Conservation (phyloP, 345 rosid genomes). For the Streptanthus diversifolius region DNA sequence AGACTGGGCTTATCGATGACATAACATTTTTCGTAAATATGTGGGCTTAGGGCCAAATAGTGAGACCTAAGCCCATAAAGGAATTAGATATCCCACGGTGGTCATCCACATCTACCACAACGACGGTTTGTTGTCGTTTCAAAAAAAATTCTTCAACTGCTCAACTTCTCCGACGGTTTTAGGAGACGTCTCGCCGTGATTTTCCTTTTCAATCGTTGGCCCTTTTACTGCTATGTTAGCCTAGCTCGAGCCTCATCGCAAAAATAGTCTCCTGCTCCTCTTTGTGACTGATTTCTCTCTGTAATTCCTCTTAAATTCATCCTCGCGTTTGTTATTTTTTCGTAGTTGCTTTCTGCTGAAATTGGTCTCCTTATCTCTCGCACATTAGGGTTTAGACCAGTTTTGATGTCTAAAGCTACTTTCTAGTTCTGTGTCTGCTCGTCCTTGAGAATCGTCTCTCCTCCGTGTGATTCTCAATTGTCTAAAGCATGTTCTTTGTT, state of each 20-base stretch:
- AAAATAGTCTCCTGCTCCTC: not conserved
- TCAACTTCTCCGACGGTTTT: conserved; percentile 27
- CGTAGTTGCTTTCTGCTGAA: conserved; percentile 17
- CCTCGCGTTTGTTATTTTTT: conserved; percentile 6
- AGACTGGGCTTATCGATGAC: not conserved
- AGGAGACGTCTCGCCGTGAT: not conserved
- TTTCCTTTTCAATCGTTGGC: not conserved
- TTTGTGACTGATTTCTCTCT: conserved; percentile 19
- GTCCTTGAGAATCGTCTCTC: not conserved
- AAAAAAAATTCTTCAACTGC: conserved; percentile 22
- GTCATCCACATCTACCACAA: conserved; percentile 19
- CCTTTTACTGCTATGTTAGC: not conserved
- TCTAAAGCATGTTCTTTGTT: not conserved
- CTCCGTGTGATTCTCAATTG: not conserved
- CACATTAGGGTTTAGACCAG: conserved; percentile 9
- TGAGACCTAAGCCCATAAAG: not conserved
- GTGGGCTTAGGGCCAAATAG: not conserved
- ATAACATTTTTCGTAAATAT: not conserved
- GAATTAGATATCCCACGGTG: not conserved
- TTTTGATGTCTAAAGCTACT: not conserved
- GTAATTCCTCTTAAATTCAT: not conserved
- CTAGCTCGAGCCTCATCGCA: conserved; percentile 3
- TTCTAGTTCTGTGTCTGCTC: not conserved
- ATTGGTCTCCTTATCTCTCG: not conserved
- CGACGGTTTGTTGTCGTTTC: conserved; percentile 20